Evolutionary conservation across 192 early-diverging fungal genomes (phyloP).

Genomic region (Piromyces finnis): DNA sequence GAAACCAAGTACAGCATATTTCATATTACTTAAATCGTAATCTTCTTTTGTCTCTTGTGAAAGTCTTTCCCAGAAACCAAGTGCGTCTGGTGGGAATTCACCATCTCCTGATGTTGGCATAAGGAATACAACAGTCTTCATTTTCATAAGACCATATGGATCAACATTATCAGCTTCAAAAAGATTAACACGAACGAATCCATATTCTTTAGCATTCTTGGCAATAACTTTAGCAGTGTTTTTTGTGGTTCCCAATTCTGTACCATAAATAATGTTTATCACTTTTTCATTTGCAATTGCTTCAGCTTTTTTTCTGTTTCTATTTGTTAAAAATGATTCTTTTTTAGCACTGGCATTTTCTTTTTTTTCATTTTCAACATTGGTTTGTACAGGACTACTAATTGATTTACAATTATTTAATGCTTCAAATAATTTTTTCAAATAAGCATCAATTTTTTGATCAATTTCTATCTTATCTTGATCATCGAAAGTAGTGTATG

Average conservation of each 20-base stretch:
- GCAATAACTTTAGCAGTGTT: slow-evolving; percentile 63
- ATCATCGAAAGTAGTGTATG: not conserved
- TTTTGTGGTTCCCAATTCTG: slow-evolving; percentile 81
- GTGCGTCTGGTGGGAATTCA: slow-evolving; percentile 79
- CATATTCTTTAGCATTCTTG: slow-evolving; percentile 59
- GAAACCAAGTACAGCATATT: slow-evolving; percentile 70
- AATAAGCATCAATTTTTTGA: not conserved
- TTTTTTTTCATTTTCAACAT: not conserved
- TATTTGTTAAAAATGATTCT: not conserved
- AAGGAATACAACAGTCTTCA: slow-evolving; percentile 59
- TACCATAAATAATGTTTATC: slow-evolving; percentile 59
- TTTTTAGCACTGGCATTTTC: not conserved
- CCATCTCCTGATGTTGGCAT: slow-evolving; percentile 91
- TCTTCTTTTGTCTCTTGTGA: slow-evolving; percentile 31
- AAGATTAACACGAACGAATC: slow-evolving; percentile 21
- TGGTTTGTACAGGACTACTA: no score
- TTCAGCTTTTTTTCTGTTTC: not conserved
- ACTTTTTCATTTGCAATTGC: not conserved
- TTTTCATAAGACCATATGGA: slow-evolving; percentile 49
- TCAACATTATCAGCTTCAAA: slow-evolving; percentile 32
- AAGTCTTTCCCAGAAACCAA: slow-evolving; percentile 73
- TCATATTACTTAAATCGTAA: slow-evolving; percentile 35
- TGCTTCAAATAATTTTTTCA: not conserved
- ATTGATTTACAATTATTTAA: not conserved
- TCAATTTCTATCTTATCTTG: not conserved